Evolutionary conservation across 2,329 filamentous ascomycete genomes (phyloP).

Genomic region (Fusarium sp.): DNA sequence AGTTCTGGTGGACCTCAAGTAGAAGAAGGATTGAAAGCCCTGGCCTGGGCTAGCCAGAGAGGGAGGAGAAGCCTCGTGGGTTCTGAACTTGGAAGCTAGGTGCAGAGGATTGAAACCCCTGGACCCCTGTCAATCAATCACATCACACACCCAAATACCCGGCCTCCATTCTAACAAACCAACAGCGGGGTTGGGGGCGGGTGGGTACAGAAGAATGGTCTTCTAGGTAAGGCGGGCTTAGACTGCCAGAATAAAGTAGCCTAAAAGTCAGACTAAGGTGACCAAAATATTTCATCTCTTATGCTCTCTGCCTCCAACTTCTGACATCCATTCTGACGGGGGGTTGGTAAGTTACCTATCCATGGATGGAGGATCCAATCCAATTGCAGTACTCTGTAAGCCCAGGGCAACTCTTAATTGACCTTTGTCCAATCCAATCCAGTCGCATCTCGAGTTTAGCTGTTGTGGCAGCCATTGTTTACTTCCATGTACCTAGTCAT

Average conservation of each 20-base stretch:
- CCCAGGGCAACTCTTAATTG: slow-evolving; percentile 28
- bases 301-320: neutral
- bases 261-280: neutral
- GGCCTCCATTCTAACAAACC: slow-evolving; percentile 1
- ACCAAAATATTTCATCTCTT: neutral
- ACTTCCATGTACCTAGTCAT: neutral
- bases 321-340: neutral
- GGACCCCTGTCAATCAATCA: slow-evolving; percentile 28
- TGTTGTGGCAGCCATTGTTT: neutral
- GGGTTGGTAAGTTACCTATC: neutral
- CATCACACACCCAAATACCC: slow-evolving; percentile 23
- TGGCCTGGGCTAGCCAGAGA: neutral
- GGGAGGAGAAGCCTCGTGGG: slow-evolving; percentile 24
- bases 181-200: slow-evolving; percentile 18
- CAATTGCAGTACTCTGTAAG: neutral
- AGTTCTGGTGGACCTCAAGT: slow-evolving; percentile 18
- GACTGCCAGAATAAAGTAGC: neutral
- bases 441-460: neutral
- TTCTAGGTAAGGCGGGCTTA: neutral
- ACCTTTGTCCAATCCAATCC: slow-evolving; percentile 22
- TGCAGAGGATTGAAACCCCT: slow-evolving; percentile 3
- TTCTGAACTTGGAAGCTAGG: slow-evolving; percentile 29
- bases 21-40: slow-evolving; percentile 18
- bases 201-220: neutral
- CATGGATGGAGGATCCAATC: neutral